phyloP scores from a whole-genome alignment of 2,329 filamentous ascomycete genomes.

The Stemphylium vesicarium region DNA sequence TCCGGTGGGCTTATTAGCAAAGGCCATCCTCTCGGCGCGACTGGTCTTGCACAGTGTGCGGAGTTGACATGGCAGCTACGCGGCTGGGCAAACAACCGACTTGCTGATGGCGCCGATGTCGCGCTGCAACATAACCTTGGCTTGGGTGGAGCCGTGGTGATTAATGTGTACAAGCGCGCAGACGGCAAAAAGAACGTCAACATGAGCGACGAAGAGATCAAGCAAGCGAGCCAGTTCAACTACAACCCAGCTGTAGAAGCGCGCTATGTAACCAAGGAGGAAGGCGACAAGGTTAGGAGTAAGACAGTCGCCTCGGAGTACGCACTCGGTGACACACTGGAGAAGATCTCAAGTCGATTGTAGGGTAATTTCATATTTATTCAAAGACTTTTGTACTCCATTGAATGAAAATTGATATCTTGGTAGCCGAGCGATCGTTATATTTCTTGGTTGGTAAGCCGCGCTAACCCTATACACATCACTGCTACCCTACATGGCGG shows the following conservation, averaged over 20 bases:
- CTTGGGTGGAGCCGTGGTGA: conserved; percentile 85
- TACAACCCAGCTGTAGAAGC: conserved; percentile 93
- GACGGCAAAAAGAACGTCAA: conserved; percentile 71
- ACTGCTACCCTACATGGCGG: too few relatives aligned
- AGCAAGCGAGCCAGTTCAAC: conserved; percentile 70
- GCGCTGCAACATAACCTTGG: conserved; percentile 93
- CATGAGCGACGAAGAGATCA: conserved; percentile 69
- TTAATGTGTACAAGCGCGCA: conserved; percentile 84
- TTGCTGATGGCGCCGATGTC: conserved; percentile 69
- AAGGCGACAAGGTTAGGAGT: conserved; percentile 72
- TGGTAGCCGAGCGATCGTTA: too few relatives aligned
- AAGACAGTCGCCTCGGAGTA: conserved; percentile 70
- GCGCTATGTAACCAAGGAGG: conserved; percentile 80
- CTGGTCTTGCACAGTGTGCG: conserved; percentile 89
- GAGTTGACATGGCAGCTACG: conserved; percentile 94
- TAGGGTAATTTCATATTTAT: conserved; percentile 33
- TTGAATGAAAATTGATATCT: too few relatives aligned
- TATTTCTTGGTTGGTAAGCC: too few relatives aligned
- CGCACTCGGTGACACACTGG: conserved; percentile 76
- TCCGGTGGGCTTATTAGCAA: conserved; percentile 94
- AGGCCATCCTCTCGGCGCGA: conserved; percentile 91
- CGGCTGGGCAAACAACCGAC: conserved; percentile 92
- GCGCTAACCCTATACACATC: too few relatives aligned
- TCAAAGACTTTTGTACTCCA: too few relatives aligned
- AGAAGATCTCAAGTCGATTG: conserved; percentile 74